Percentiles rank a stretch among this genome's conserved stretches.
These are phyloP conservation scores for Xylaria multiplex DNA, from an alignment of 2,329 filamentous ascomycete species.

Conservation along the genomic window DNA sequence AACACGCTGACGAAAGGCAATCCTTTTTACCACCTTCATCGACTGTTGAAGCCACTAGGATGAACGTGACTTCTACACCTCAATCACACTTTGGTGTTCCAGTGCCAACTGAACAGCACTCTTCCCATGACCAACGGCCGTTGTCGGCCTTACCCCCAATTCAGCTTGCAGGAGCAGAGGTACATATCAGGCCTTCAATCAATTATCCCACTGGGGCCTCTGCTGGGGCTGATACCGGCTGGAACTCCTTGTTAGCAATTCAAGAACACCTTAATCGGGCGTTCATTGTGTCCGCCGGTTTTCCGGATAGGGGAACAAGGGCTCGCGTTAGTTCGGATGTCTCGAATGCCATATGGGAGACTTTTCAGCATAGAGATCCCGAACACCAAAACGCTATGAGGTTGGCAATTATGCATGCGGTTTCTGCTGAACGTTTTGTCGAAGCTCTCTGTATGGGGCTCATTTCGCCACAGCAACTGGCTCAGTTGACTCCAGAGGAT, in stretches of 20 bases:
- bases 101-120: slow-evolving; percentile 1
- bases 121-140: slow-evolving; percentile 7
- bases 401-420: slow-evolving; percentile 40
- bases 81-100: not conserved
- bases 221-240: slow-evolving; percentile 7
- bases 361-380: slow-evolving; percentile 6
- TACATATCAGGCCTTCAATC: slow-evolving; percentile 28
- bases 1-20: not conserved
- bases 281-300: slow-evolving; percentile 28
- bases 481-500: slow-evolving; percentile 30
- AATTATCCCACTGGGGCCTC: not conserved
- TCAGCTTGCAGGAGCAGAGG: slow-evolving; percentile 32
- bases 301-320: slow-evolving; percentile 24
- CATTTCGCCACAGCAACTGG: slow-evolving; percentile 36
- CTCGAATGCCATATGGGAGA: slow-evolving; percentile 34
- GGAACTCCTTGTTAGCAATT: slow-evolving; percentile 36
- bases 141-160: slow-evolving; percentile 16
- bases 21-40: not conserved
- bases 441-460: slow-evolving; percentile 39
- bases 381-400: slow-evolving; percentile 27
- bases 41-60: not conserved
- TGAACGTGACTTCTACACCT: not conserved
- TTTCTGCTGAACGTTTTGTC: slow-evolving; percentile 38
- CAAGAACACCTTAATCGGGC: slow-evolving; percentile 37
- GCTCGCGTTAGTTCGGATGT: slow-evolving; percentile 29